These are phyloP conservation scores for Dryadomyces quercivorus DNA, from an alignment of 2,329 filamentous ascomycete genomes.

Conservation along the genomic window DNA sequence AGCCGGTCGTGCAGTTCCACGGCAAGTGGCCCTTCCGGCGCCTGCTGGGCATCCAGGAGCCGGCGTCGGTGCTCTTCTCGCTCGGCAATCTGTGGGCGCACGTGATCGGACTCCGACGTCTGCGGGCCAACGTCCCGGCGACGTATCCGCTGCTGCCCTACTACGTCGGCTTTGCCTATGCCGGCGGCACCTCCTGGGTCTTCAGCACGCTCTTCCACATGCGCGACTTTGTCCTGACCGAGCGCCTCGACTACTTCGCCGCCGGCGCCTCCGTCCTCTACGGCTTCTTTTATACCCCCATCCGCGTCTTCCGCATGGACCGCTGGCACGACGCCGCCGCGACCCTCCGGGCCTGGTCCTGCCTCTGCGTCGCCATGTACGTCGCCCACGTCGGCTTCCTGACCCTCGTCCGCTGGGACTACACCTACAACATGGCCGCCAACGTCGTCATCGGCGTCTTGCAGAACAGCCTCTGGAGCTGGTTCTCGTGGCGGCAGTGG, in stretches of 20 bases:
- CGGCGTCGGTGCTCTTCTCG: slow-evolving; percentile 86
- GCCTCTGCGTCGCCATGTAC: slow-evolving; percentile 60
- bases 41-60: slow-evolving; percentile 86
- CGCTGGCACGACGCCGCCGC: neutral
- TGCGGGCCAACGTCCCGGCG: slow-evolving; percentile 58
- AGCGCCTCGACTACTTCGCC: slow-evolving; percentile 93
- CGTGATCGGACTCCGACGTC: slow-evolving; percentile 57
- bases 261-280: slow-evolving; percentile 86
- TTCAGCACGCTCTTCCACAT: slow-evolving; percentile 90
- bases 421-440: slow-evolving; percentile 95
- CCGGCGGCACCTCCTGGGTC: slow-evolving; percentile 73
- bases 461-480: slow-evolving; percentile 75
- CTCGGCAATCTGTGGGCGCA: slow-evolving; percentile 85
- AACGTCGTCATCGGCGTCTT: slow-evolving; percentile 74
- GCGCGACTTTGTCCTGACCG: slow-evolving; percentile 71
- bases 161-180: slow-evolving; percentile 68
- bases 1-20: slow-evolving; percentile 79
- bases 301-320: slow-evolving; percentile 78
- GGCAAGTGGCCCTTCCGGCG: slow-evolving; percentile 97
- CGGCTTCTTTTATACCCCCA: slow-evolving; percentile 72
- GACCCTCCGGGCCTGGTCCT: slow-evolving; percentile 49
- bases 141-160: slow-evolving; percentile 67
- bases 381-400: slow-evolving; percentile 69
- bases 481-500: slow-evolving; percentile 69
- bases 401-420: slow-evolving; percentile 80